Conservation (phyloP, 129 eudicot genomes). For the Lonicera japonica region DNA sequence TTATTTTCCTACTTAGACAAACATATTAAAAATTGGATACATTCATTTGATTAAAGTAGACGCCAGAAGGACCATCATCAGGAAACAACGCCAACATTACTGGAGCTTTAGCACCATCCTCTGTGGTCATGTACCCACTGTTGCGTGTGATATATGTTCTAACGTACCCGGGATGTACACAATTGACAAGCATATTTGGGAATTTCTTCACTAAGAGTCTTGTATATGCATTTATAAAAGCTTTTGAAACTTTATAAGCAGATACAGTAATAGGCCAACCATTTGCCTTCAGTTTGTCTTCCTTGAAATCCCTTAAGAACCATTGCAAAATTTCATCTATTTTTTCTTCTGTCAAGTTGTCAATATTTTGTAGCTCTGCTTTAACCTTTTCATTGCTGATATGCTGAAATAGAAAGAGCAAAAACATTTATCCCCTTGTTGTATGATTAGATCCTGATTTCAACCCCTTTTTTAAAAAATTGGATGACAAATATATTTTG, state of each 20-base stretch:
- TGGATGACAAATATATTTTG: too few relatives aligned
- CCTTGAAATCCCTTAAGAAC: conserved; percentile 36
- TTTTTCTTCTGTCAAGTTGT: conserved; percentile 32
- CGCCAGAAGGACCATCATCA: conserved; percentile 41
- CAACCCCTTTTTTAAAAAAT: too few relatives aligned
- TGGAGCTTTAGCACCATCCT: conserved; percentile 47
- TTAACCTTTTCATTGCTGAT: conserved; percentile 31
- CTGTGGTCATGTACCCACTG: conserved; percentile 29
- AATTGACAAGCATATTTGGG: conserved; percentile 22
- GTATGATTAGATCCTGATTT: too few relatives aligned
- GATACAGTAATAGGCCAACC: conserved; percentile 34
- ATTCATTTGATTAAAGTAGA: conserved; percentile 23
- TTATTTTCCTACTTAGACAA: too few relatives aligned
- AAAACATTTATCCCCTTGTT: too few relatives aligned
- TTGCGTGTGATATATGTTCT: conserved; percentile 37
- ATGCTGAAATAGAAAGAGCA: conserved; percentile 10
- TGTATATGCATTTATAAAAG: conserved; percentile 32
- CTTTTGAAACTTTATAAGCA: conserved; percentile 41
- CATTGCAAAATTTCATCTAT: conserved; percentile 31
- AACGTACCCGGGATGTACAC: conserved; percentile 49
- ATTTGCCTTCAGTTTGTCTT: conserved; percentile 12
- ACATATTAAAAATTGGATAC: neutral
- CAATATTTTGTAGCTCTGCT: conserved; percentile 17
- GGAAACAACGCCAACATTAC: conserved; percentile 46
- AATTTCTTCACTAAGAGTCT: conserved; percentile 29